phyloP scores from a whole-genome alignment of 2,329 filamentous ascomycete species.

The Colletotrichum neosansevieriae region DNA sequence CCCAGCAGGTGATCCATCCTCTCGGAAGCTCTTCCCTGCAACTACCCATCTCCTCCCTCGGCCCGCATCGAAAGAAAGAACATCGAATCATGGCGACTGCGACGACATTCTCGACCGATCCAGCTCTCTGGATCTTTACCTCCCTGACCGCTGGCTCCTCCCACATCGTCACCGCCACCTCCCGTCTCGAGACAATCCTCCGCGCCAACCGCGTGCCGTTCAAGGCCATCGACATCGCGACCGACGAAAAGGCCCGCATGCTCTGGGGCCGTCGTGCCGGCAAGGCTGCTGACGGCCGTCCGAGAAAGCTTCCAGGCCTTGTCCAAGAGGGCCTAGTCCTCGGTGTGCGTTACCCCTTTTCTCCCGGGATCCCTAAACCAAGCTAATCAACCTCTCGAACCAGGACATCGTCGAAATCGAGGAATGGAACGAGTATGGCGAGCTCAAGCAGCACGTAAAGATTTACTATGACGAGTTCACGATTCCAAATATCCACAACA shows the following conservation, averaged over 20 bases:
- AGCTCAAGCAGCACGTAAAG: conserved; percentile 87
- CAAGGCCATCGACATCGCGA: conserved; percentile 90
- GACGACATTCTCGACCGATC: conserved; percentile 68
- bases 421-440: conserved; percentile 99
- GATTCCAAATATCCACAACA: conserved; percentile 66
- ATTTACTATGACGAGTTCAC: conserved; percentile 74
- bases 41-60: conserved; percentile 16
- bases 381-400: conserved; percentile 29
- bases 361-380: not conserved
- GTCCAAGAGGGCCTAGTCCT: conserved; percentile 89
- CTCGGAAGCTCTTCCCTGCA: conserved; percentile 36
- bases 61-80: conserved; percentile 26
- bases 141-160: conserved; percentile 95
- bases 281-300: conserved; percentile 71
- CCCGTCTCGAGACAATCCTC: conserved; percentile 94
- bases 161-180: conserved; percentile 95
- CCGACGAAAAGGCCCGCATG: conserved; percentile 87
- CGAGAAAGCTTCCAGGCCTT: conserved; percentile 85
- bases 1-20: conserved; percentile 24
- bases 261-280: conserved; percentile 88
- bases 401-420: conserved; percentile 95
- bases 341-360: conserved; percentile 72
- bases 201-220: conserved; percentile 96
- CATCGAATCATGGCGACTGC: conserved; percentile 39
- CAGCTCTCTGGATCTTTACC: conserved; percentile 92